Percentiles rank a stretch among this genome's conserved stretches.
phyloP scores from a whole-genome alignment of 805 yeast species.

The Teunomyces barrocoloradensis region DNA sequence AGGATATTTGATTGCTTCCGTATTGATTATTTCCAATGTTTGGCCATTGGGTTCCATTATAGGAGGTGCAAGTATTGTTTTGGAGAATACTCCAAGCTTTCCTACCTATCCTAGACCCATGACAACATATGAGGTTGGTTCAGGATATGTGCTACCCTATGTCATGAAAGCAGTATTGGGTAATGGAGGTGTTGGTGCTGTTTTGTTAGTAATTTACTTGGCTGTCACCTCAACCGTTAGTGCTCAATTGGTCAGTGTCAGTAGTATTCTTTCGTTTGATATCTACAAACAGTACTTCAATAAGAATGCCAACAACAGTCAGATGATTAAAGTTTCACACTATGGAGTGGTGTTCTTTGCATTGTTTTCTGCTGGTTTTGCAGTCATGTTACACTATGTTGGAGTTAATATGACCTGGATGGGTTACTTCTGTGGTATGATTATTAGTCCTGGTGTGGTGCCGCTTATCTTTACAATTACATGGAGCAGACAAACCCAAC shows the following conservation, averaged over 20 bases:
- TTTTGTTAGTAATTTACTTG: constrained; percentile 3
- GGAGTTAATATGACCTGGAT: constrained; percentile 24
- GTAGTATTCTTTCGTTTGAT: constrained; percentile 4
- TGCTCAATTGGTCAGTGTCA: constrained; percentile 6
- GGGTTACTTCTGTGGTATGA: constrained; percentile 6
- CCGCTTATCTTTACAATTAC: constrained; percentile 4
- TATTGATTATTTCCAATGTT: constrained; percentile 29
- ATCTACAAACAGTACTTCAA: constrained; percentile 7
- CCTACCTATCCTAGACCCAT: constrained; percentile 33
- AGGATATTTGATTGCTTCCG: constrained; percentile 35
- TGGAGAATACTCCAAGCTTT: constrained; percentile 22
- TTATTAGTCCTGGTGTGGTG: constrained; percentile 5
- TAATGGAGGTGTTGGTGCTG: constrained; percentile 29
- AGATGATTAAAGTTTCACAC: constrained; percentile 6
- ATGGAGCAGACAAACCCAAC: constrained; percentile 5
- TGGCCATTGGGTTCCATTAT: constrained; percentile 37
- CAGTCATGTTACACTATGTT: constrained; percentile 27
- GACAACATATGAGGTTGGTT: constrained; percentile 25
- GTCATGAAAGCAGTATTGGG: constrained; percentile 31
- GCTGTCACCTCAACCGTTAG: constrained; percentile 7
- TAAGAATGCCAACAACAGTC: constrained; percentile 3
- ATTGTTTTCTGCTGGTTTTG: constrained; percentile 35
- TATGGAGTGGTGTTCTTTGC: constrained; percentile 20
- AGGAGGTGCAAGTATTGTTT: constrained; percentile 31
- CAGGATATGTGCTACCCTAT: constrained; percentile 30